Conservation (phyloP, 1,139 yeast genomes). For the Petasospora fabianii region DNA sequence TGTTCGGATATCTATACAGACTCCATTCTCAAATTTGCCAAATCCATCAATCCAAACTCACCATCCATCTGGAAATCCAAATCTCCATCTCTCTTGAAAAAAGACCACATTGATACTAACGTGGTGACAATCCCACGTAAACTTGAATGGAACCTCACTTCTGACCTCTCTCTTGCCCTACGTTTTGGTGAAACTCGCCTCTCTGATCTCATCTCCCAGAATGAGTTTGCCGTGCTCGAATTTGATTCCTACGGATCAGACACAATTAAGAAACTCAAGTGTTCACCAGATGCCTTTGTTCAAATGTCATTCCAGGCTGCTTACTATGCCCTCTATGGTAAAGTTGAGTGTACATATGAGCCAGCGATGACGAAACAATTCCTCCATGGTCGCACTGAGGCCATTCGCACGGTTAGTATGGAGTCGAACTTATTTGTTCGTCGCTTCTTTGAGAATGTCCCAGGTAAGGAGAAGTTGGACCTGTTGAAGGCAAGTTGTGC, state of each 20-base stretch:
- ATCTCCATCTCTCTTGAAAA: constrained; percentile 44
- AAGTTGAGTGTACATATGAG: constrained; percentile 90
- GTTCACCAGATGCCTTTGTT: constrained; percentile 90
- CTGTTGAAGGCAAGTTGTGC: constrained; percentile 65
- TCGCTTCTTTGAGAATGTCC: constrained; percentile 69
- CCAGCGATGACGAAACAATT: constrained; percentile 93
- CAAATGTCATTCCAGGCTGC: constrained; percentile 96
- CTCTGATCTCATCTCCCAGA: constrained; percentile 83
- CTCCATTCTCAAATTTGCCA: constrained; percentile 82
- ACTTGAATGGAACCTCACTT: constrained; percentile 82
- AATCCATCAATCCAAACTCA: constrained; percentile 73
- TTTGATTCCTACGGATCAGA: constrained; percentile 74
- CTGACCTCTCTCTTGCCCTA: constrained; percentile 71
- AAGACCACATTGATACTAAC: constrained; percentile 35
- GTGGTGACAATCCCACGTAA: constrained; percentile 73
- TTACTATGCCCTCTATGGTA: constrained; percentile 86
- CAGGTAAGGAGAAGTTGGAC: constrained; percentile 58
- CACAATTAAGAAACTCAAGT: constrained; percentile 77
- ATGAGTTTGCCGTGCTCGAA: constrained; percentile 80
- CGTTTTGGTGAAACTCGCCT: constrained; percentile 90
- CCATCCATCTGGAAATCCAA: constrained; percentile 69
- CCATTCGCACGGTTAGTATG: constrained; percentile 77
- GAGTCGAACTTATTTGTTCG: constrained; percentile 82
- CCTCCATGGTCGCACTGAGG: constrained; percentile 90
- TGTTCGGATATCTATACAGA: constrained; percentile 91